Conservation (phyloP, 331 rosid species). For the Quercus tomentella region DNA sequence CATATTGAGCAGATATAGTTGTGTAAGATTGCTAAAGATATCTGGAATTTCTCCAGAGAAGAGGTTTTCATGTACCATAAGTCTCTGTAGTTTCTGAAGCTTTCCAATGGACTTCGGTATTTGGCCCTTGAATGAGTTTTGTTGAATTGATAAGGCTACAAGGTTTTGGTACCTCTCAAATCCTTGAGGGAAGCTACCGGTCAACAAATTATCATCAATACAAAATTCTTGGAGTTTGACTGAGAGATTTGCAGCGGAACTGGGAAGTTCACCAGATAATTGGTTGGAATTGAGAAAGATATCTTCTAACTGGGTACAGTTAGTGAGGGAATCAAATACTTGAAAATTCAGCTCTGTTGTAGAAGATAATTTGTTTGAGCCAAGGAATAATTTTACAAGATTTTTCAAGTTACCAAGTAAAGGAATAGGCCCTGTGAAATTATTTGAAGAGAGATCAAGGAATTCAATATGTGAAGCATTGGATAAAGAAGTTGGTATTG, state of each 20-base stretch:
- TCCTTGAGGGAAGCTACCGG: constrained; percentile 30
- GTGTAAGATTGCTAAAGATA: constrained; percentile 34
- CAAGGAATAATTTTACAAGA: background rate
- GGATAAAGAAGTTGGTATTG: constrained; percentile 31
- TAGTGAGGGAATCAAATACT: constrained; percentile 27
- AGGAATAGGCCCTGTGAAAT: constrained; percentile 26
- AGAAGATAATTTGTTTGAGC: constrained; percentile 15
- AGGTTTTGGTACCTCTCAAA: constrained; percentile 23
- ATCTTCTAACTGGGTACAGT: constrained; percentile 4
- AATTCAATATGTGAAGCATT: constrained; percentile 21
- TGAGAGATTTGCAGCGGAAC: constrained; percentile 25
- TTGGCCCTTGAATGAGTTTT: constrained; percentile 20
- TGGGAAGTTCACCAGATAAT: constrained; percentile 33
- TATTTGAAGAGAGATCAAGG: constrained; percentile 26
- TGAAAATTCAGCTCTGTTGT: constrained; percentile 16
- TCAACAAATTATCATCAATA: constrained; percentile 20
- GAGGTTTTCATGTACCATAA: background rate
- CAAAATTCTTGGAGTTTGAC: constrained; percentile 16
- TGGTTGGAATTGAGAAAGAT: constrained; percentile 16
- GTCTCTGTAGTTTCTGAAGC: background rate
- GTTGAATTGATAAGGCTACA: constrained; percentile 19
- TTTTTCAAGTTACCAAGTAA: constrained; percentile 19
- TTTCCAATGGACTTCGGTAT: constrained; percentile 29
- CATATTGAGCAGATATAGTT: background rate
- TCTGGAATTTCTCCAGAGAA: constrained; percentile 40